Evolutionary conservation across 1,139 yeast genomes (phyloP).

Genomic region (Pichia sp.): DNA sequence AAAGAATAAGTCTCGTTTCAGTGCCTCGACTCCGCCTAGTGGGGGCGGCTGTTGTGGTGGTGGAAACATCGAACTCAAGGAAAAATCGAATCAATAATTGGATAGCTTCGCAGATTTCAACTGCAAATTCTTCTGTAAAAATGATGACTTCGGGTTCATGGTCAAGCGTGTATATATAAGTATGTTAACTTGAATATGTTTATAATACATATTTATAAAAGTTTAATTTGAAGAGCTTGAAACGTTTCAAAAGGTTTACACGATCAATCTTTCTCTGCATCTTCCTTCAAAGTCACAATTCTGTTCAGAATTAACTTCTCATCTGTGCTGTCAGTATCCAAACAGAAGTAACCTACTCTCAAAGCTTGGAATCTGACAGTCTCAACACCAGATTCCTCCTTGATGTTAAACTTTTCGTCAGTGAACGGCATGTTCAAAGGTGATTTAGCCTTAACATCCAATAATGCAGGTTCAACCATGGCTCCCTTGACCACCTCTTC

Average conservation of each 20-base stretch:
- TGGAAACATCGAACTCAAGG: slow-evolving; percentile 31
- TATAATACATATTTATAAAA: neutral
- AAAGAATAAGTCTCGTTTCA: slow-evolving; percentile 32
- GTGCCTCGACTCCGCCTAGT: slow-evolving; percentile 26
- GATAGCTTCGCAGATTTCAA: too few species aligned
- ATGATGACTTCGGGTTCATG: neutral
- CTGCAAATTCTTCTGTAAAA: too few species aligned
- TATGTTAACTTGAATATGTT: too few species aligned
- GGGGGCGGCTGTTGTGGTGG: slow-evolving; percentile 47
- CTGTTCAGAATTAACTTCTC: slow-evolving; percentile 71
- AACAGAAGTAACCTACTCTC: slow-evolving; percentile 93
- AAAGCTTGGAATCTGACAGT: slow-evolving; percentile 97
- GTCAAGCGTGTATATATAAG: too few species aligned
- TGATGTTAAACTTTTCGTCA: slow-evolving; percentile 66
- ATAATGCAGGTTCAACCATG: slow-evolving; percentile 74
- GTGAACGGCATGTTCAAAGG: slow-evolving; percentile 69
- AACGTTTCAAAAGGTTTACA: neutral
- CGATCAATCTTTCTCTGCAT: slow-evolving; percentile 40
- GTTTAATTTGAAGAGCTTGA: neutral
- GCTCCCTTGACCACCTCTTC: slow-evolving; percentile 66
- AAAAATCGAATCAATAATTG: neutral
- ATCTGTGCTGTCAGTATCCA: slow-evolving; percentile 71
- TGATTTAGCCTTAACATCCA: slow-evolving; percentile 60
- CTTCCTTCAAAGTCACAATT: slow-evolving; percentile 87
- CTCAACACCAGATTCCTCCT: slow-evolving; percentile 63